A percentile compares a stretch with the other conserved stretches of the same genome.
phyloP scores from a whole-genome alignment of 225 moss, liverwort and hornwort species.

The Physcomitrium patens region DNA sequence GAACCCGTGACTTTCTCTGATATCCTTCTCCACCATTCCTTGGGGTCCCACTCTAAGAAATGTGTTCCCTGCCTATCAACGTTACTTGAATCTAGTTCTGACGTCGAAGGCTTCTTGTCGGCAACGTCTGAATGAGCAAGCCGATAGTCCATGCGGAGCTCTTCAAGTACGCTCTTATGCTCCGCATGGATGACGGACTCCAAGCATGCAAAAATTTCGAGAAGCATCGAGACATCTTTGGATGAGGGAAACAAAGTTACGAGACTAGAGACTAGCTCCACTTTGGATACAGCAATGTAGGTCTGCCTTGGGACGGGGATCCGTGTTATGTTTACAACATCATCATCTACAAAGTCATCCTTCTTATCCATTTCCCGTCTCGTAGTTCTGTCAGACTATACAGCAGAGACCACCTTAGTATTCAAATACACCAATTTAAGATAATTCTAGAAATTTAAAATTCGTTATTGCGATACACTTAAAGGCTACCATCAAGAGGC shows the following conservation, averaged over 20 bases:
- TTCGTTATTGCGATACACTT: neutral
- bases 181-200: constrained; percentile 82
- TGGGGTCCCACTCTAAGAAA: constrained; percentile 28
- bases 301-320: constrained; percentile 86
- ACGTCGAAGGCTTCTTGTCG: constrained; percentile 39
- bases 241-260: constrained; percentile 51
- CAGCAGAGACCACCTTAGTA: constrained; percentile 7
- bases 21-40: constrained; percentile 49
- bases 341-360: constrained; percentile 47
- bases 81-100: constrained; percentile 23
- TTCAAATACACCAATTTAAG: neutral
- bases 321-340: constrained; percentile 61
- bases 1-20: constrained; percentile 26
- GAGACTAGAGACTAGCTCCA: constrained; percentile 81
- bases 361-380: constrained; percentile 12
- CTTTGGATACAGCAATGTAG: constrained; percentile 78
- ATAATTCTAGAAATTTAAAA: constrained; percentile 16
- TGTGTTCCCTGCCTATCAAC: constrained; percentile 9
- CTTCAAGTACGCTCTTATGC: constrained; percentile 79
- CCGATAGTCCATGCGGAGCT: constrained; percentile 79
- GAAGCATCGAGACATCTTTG: constrained; percentile 54
- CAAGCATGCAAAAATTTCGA: constrained; percentile 70
- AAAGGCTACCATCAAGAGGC: neutral
- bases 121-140: constrained; percentile 50
- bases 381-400: constrained; percentile 33